Conservation (phyloP, 1,139 yeast genomes). For the Geotrichum citri-aurantii region DNA sequence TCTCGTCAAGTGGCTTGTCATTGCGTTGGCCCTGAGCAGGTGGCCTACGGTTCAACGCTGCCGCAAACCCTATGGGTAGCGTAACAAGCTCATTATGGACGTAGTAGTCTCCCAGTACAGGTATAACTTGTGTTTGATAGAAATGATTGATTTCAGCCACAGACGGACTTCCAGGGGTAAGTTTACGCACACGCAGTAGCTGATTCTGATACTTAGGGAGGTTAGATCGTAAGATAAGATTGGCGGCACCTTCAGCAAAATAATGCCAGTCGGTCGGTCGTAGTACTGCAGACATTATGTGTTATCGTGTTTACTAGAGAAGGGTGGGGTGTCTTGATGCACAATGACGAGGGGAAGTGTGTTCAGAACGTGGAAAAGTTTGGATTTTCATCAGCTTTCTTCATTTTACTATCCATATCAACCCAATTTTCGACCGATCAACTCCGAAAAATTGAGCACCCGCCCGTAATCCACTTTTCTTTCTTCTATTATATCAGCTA, state of each 20-base stretch:
- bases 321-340: not conserved
- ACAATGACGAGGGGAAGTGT: no score
- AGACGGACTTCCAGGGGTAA: conserved; percentile 18
- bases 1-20: conserved; percentile 10
- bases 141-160: conserved; percentile 20
- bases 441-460: no score
- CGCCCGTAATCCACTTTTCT: no score
- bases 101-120: conserved; percentile 19
- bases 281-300: not conserved
- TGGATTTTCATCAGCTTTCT: not conserved
- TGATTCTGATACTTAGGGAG: conserved; percentile 18
- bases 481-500: no score
- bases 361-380: not conserved
- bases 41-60: conserved; percentile 3
- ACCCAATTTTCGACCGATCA: not conserved
- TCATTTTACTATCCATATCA: not conserved
- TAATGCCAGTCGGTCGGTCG: conserved; percentile 22
- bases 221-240: conserved; percentile 21
- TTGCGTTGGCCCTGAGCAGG: conserved; percentile 9
- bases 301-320: not conserved
- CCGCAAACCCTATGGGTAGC: conserved; percentile 10
- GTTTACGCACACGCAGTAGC: conserved; percentile 27
- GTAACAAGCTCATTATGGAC: conserved; percentile 21
- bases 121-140: conserved; percentile 17
- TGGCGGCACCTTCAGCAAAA: conserved; percentile 31